A percentile compares a stretch with the other conserved stretches of the same genome.
These are phyloP conservation scores for Lycium ferocissimum DNA, from an alignment of 257 asterid genomes.

Conservation along the genomic window DNA sequence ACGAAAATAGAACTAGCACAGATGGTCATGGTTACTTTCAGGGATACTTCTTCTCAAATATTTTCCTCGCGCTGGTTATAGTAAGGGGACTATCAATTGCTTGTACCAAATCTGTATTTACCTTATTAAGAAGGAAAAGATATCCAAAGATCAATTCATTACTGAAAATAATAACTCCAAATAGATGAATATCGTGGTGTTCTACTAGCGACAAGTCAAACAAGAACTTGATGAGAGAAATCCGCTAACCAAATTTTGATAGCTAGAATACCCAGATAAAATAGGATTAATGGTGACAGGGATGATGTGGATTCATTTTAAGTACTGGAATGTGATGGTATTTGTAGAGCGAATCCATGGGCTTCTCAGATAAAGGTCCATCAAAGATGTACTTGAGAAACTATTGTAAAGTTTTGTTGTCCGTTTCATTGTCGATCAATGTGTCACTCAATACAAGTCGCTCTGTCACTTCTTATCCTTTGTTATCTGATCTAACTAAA, in stretches of 20 bases:
- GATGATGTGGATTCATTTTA: not conserved
- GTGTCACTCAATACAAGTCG: not conserved
- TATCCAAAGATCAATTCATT: not conserved
- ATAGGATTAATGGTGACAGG: slow-evolving; percentile 6
- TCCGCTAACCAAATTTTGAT: not conserved
- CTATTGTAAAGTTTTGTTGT: not conserved
- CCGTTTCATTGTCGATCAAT: not conserved
- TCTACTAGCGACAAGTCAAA: not conserved
- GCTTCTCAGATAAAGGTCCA: not conserved
- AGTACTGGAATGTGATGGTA: not conserved
- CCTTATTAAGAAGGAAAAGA: slow-evolving; percentile 22
- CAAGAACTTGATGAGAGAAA: not conserved
- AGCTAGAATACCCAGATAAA: slow-evolving; percentile 16
- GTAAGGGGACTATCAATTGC: not conserved
- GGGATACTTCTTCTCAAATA: slow-evolving; percentile 25
- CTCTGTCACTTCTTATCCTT: not conserved
- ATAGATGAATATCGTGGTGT: not conserved
- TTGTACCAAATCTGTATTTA: not conserved
- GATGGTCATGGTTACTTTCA: not conserved
- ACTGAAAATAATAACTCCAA: not conserved
- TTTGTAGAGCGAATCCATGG: not conserved
- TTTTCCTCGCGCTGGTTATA: not conserved
- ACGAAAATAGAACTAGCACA: slow-evolving; percentile 9
- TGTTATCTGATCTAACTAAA: not conserved
- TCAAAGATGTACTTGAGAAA: not conserved